Conservation (phyloP, 805 yeast species). For the Blastobotrys terrestris region DNA sequence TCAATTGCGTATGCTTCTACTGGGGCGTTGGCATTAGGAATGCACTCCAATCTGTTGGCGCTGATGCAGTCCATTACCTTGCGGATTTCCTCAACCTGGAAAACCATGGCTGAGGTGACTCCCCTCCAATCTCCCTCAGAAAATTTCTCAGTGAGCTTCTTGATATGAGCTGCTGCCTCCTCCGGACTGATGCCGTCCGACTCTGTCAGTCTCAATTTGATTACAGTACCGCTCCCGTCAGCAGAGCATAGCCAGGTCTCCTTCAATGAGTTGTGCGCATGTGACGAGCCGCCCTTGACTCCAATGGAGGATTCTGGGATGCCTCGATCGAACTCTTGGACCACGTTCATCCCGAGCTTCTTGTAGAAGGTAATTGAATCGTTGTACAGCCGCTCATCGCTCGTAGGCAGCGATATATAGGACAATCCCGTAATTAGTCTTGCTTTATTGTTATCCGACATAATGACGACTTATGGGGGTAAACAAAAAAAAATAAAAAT, state of each 20-base stretch:
- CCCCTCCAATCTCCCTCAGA: slow-evolving; percentile 45
- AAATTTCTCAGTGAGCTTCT: slow-evolving; percentile 8
- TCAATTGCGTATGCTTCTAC: slow-evolving; percentile 71
- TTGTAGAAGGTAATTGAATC: slow-evolving; percentile 54
- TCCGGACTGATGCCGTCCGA: slow-evolving; percentile 20
- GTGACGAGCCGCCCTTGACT: slow-evolving; percentile 22
- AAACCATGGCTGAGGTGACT: slow-evolving; percentile 38
- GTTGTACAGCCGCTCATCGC: slow-evolving; percentile 38
- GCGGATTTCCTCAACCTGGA: slow-evolving; percentile 40
- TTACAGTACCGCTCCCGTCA: slow-evolving; percentile 22
- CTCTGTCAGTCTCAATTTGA: slow-evolving; percentile 28
- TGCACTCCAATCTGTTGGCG: slow-evolving; percentile 40
- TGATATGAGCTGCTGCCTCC: slow-evolving; percentile 7
- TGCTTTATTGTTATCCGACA: background rate
- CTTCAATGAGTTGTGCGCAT: slow-evolving; percentile 18
- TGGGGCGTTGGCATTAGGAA: slow-evolving; percentile 65
- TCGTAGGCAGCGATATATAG: slow-evolving; percentile 41
- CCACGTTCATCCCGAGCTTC: slow-evolving; percentile 32
- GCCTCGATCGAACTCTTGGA: slow-evolving; percentile 32
- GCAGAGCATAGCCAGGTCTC: slow-evolving; percentile 28
- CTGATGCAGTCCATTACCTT: slow-evolving; percentile 5
- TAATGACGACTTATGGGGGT: background rate
- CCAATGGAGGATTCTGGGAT: slow-evolving; percentile 22
- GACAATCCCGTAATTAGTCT: slow-evolving; percentile 19
- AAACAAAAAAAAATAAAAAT: too few species aligned